Conservation (phyloP, 1,139 yeast genomes). For the Candida sp. region DNA sequence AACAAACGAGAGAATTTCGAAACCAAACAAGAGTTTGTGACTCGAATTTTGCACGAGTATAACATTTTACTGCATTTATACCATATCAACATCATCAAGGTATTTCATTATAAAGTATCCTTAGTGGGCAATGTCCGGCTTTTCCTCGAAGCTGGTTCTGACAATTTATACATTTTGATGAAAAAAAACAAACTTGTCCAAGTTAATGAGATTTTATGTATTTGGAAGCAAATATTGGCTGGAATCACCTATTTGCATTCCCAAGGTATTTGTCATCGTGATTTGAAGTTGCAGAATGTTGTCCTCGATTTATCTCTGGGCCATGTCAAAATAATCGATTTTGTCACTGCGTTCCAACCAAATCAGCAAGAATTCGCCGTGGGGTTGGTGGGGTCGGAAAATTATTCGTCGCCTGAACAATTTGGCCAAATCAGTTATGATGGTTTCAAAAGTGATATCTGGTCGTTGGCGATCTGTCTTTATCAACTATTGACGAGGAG, state of each 20-base stretch:
- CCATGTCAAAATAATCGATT: constrained; percentile 36
- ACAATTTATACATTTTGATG: constrained; percentile 16
- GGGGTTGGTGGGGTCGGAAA: constrained; percentile 51
- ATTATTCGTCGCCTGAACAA: constrained; percentile 49
- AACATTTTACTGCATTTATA: constrained; percentile 19
- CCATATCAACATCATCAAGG: constrained; percentile 35
- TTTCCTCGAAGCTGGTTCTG: constrained; percentile 32
- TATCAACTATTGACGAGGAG: constrained; percentile 23
- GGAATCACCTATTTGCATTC: constrained; percentile 33
- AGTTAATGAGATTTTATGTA: constrained; percentile 21
- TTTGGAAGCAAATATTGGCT: constrained; percentile 30
- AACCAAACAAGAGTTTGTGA: constrained; percentile 29
- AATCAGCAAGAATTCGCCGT: constrained; percentile 15
- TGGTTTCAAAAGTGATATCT: constrained; percentile 41
- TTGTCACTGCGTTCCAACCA: constrained; percentile 24
- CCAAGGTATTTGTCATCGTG: constrained; percentile 35
- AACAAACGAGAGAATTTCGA: constrained; percentile 33
- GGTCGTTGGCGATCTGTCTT: constrained; percentile 48
- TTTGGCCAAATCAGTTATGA: constrained; percentile 31
- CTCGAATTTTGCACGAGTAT: constrained; percentile 37
- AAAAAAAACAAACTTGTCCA: constrained; percentile 5
- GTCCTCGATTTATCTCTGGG: constrained; percentile 22
- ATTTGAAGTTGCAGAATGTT: constrained; percentile 38
- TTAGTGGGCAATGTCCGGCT: constrained; percentile 18
- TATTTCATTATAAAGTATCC: constrained; percentile 19